Evolutionary conservation across 768 basidiomycete genomes (phyloP).

Genomic region (Terana coerulea): DNA sequence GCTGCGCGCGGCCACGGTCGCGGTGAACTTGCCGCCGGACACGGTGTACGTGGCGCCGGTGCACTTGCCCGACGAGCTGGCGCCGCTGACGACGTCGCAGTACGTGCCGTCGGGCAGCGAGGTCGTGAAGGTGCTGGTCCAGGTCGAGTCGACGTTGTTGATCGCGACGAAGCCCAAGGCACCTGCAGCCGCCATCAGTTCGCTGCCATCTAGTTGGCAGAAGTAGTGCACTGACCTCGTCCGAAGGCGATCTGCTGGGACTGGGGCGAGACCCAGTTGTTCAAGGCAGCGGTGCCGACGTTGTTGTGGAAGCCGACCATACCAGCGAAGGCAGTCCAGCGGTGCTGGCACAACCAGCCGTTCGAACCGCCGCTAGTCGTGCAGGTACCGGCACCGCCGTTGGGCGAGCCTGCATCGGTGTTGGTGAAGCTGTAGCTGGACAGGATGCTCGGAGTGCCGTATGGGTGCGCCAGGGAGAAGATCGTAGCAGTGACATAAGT

Average conservation of each 20-base stretch:
- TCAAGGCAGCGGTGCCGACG: slow-evolving; percentile 47
- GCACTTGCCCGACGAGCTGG: slow-evolving; percentile 38
- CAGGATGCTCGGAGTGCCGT: slow-evolving; percentile 61
- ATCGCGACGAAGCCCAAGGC: slow-evolving; percentile 63
- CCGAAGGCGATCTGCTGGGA: slow-evolving; percentile 65
- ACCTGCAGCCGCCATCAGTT: slow-evolving; percentile 31
- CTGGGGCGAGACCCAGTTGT: slow-evolving; percentile 55
- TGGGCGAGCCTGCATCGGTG: slow-evolving; percentile 56
- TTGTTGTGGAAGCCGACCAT: slow-evolving; percentile 61
- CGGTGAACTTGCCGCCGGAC: slow-evolving; percentile 45
- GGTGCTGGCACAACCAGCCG: slow-evolving; percentile 69
- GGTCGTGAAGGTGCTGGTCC: slow-evolving; percentile 56
- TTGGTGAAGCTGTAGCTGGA: slow-evolving; percentile 54
- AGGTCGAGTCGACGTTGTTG: slow-evolving; percentile 56
- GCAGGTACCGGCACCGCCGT: slow-evolving; percentile 59
- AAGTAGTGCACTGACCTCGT: too few relatives aligned
- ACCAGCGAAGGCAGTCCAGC: slow-evolving; percentile 51
- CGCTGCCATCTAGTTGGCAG: too few relatives aligned
- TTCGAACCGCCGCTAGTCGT: slow-evolving; percentile 43
- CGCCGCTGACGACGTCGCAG: slow-evolving; percentile 62
- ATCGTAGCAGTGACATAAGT: slow-evolving; percentile 56
- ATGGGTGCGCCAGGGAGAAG: slow-evolving; percentile 65
- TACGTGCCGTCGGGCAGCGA: slow-evolving; percentile 55
- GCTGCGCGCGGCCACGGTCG: slow-evolving; percentile 45
- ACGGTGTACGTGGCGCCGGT: slow-evolving; percentile 48